Evolutionary conservation across 2,329 filamentous ascomycete genomes (phyloP), one percentile per base, ranked within the genome.

Genomic region (Calonectria montana): DNA sequence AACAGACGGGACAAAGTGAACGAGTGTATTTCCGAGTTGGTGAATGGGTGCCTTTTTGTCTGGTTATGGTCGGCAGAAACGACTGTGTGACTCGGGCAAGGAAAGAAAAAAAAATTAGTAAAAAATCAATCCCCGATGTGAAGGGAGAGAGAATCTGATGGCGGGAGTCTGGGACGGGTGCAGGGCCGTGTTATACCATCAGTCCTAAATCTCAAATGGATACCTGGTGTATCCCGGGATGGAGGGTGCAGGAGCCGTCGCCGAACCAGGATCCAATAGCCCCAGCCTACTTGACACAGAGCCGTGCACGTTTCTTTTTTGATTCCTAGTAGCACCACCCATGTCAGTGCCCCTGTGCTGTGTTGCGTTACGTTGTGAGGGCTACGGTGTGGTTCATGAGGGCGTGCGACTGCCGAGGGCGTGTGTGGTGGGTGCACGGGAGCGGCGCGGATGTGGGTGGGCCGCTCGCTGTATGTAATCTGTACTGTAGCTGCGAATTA

Each of bases 321-420:
- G 75, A 66, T 72, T 69, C 74, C 73, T 75, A 67, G 74, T 78
- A 75, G 76, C 75, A 77, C 77, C 77, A 78, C 77, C 73, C 74
- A 75, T 72, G 63, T 72, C 71, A 73, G 74, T 77, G 74, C 73
- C 65, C 47, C 37, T 55, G 55, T 65, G 23, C 23, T 65, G 29
- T 69, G 66, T 48, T 69, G 66, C 53, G 67, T 57, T 66, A 48
- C 23, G 35, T 23, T 66, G 55, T 43, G 47, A 41, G 37, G 9
- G 37, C 57, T 43, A 23, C 23, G 57, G 39, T 62, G 48, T 62
- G 45, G 68, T 23, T 41, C 16, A 59, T 31, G 67, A 27, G 50
- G 41, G 64, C 16, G 67, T 39, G 48, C 25, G 43, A 13, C 25
- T 21, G 53, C 7, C 8, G 35, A 37, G 53, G 53, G 53, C 53